Percentiles rank a stretch among this genome's conserved stretches.
These are phyloP conservation scores for Russula griseocarnosa DNA, from an alignment of 768 basidiomycete genomes.

Conservation along the genomic window DNA sequence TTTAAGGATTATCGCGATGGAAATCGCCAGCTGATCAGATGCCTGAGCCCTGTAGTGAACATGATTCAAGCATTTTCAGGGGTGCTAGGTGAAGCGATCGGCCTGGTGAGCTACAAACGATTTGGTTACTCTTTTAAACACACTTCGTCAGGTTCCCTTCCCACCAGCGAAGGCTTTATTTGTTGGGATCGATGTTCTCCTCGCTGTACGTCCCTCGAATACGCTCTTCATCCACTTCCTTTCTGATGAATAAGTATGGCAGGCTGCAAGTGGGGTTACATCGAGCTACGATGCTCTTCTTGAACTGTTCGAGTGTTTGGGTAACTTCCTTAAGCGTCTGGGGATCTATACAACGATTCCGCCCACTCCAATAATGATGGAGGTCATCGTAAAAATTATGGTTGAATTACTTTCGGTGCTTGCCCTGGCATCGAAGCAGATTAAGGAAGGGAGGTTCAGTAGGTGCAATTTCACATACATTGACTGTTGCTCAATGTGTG, in stretches of 20 bases:
- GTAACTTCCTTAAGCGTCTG: background rate
- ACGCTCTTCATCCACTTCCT: background rate
- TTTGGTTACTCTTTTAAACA: no score
- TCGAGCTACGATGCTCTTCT: background rate
- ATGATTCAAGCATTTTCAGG: background rate
- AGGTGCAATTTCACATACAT: background rate
- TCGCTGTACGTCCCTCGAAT: background rate
- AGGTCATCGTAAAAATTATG: background rate
- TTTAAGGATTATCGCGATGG: background rate
- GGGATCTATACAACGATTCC: background rate
- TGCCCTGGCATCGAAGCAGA: slow-evolving; percentile 3
- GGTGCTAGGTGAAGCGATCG: background rate
- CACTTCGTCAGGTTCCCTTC: background rate
- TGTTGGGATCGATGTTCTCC: background rate
- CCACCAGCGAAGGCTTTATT: background rate
- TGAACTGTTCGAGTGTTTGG: background rate
- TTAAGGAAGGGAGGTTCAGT: slow-evolving; percentile 10
- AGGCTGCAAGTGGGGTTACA: background rate
- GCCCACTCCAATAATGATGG: background rate
- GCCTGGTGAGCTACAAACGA: background rate
- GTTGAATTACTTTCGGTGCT: background rate
- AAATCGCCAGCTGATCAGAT: background rate
- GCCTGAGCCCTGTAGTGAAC: background rate
- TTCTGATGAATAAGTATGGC: background rate
- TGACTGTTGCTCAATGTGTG: background rate